Base-by-base conservation (phyloP, 192 early-diverging fungal genomes). In the Coemansia sp. region DNA sequence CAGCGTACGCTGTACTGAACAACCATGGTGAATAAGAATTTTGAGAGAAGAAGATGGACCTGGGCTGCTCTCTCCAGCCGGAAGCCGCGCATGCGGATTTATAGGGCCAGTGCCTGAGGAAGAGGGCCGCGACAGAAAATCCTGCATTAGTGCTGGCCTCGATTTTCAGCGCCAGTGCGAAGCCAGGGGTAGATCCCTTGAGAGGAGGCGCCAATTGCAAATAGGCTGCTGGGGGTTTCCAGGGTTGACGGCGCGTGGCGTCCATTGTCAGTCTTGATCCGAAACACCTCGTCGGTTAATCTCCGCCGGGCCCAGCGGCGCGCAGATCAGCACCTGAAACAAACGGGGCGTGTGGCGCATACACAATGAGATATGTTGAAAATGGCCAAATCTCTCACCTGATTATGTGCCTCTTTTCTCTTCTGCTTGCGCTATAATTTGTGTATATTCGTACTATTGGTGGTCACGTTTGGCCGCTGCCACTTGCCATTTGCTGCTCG, bases 1-100 rank as follows among this genome's bases (percentile, higher is more conserved):
- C 62, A 8, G n/a, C 62, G 50, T 56, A 57, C 54, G 50, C 35
- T 55, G 72, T 79, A 79, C 51, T 79, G 76, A 38, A 79, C 71
- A 15, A 79, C 76, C 76, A 79, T 79, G 19, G 37, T 6, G 11
- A 37, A 35, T 43, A 32, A 23, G 48, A 9, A 25, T 5, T 53
- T 21, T 17, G 41, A 17, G 38, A 52, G 21, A 1, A 47, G 23
- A 53, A 23, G 51, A 53, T 5, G 21, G 51, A 53, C 19, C n/a
- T 53, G 51, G 51, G 51, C 19, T 29, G 24, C 24, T 32, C 32
- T 32, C 32, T 7, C 32, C 32, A 32, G 32, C 22, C 19, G 51
- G 24, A 45, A 45, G 14, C 11, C 43, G 43, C 11, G 14, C 43
- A 45, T 45, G 43, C 43, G 43, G 43, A 53, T 53, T 22, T 23